Evolutionary conservation across 2,329 filamentous ascomycete species (phyloP).

Genomic region (Aspergillus fijiensis): DNA sequence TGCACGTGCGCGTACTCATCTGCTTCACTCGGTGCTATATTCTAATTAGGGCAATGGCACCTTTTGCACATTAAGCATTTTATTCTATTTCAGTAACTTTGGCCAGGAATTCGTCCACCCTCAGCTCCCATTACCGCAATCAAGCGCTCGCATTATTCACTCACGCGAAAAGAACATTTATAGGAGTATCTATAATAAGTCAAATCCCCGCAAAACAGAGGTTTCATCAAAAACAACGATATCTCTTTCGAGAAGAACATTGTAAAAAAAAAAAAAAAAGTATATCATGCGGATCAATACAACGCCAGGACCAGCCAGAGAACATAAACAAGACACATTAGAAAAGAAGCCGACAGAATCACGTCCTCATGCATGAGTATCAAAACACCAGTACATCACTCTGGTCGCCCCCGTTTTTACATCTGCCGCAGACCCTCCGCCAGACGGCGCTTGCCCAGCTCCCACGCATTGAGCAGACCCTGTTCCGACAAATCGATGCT

Average conservation of each 20-base stretch:
- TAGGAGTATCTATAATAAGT: constrained; percentile 27
- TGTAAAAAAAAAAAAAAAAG: constrained; percentile 22
- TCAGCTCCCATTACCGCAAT: not conserved
- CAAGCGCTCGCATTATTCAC: not conserved
- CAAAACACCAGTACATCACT: not conserved
- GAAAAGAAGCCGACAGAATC: constrained; percentile 22
- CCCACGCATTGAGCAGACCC: constrained; percentile 88
- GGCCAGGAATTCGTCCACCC: not conserved
- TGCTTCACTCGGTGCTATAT: not conserved
- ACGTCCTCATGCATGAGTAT: constrained; percentile 11
- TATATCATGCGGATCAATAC: constrained; percentile 25
- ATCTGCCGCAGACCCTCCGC: constrained; percentile 79
- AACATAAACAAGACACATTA: constrained; percentile 22
- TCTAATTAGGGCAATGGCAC: not conserved
- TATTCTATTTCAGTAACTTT: not conserved
- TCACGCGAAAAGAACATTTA: constrained; percentile 10
- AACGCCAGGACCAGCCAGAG: constrained; percentile 40
- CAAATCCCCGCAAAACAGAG: constrained; percentile 10
- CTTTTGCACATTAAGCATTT: not conserved
- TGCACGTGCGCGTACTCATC: not conserved
- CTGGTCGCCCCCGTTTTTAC: constrained; percentile 20
- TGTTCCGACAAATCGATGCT: constrained; percentile 95
- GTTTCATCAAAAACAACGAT: constrained; percentile 17
- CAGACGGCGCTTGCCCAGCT: constrained; percentile 88
- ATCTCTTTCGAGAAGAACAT: constrained; percentile 14